Conservation (phyloP, 2,329 filamentous ascomycete species). For the Talaromyces sp. region DNA sequence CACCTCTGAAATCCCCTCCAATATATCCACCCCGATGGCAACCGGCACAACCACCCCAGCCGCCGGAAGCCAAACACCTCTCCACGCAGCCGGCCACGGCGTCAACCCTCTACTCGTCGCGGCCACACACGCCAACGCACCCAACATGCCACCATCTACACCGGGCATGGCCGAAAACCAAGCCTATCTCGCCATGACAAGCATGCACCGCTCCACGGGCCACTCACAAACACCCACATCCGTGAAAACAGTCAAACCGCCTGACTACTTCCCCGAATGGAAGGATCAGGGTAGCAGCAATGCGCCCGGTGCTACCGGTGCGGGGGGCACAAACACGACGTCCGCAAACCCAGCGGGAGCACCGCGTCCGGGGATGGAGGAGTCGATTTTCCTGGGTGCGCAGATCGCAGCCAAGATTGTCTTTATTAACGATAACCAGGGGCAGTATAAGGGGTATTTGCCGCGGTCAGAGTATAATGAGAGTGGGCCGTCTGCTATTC, state of each 20-base stretch:
- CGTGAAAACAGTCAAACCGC: slow-evolving; percentile 74
- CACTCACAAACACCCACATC: slow-evolving; percentile 76
- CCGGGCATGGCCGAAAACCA: slow-evolving; percentile 32
- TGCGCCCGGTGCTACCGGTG: slow-evolving; percentile 31
- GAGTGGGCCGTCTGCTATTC: slow-evolving; percentile 62
- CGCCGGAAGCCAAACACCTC: slow-evolving; percentile 43
- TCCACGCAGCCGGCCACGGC: slow-evolving; percentile 56
- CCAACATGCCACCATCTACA: slow-evolving; percentile 32
- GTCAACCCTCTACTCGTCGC: slow-evolving; percentile 92
- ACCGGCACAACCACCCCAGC: slow-evolving; percentile 86
- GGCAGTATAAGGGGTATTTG: slow-evolving; percentile 67
- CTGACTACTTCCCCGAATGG: slow-evolving; percentile 89
- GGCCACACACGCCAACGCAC: slow-evolving; percentile 62
- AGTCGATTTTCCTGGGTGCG: slow-evolving; percentile 81
- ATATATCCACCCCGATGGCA: slow-evolving; percentile 83
- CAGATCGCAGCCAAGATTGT: slow-evolving; percentile 79
- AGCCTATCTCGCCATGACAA: slow-evolving; percentile 26
- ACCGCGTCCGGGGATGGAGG: slow-evolving; percentile 60
- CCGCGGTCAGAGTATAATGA: slow-evolving; percentile 68
- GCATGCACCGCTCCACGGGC: slow-evolving; percentile 55
- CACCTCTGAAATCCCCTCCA: slow-evolving; percentile 92
- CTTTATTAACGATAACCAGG: slow-evolving; percentile 64
- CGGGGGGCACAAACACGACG: slow-evolving; percentile 22
- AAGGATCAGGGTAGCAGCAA: slow-evolving; percentile 61
- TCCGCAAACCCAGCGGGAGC: slow-evolving; percentile 44